phyloP scores from a whole-genome alignment of 805 yeast species.

The Candida manassasensis region DNA sequence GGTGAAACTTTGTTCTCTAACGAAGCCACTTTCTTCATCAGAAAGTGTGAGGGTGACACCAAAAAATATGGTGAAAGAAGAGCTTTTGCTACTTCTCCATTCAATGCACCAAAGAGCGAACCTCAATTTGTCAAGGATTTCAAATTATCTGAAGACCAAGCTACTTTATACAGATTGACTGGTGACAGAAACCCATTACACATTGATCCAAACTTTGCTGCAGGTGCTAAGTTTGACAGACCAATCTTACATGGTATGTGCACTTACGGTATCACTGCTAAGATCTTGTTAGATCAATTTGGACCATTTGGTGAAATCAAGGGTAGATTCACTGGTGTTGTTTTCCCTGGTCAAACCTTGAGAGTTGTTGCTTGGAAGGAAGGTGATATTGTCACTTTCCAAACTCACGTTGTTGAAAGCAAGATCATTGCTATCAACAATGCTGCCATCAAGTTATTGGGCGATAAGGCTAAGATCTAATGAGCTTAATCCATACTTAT shows the following conservation, averaged over 20 bases:
- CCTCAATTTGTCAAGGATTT: slow-evolving; percentile 66
- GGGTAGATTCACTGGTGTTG: slow-evolving; percentile 86
- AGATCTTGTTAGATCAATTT: slow-evolving; percentile 69
- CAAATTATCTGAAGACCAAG: slow-evolving; percentile 65
- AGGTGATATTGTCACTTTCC: slow-evolving; percentile 69
- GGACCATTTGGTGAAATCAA: slow-evolving; percentile 83
- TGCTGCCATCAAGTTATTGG: slow-evolving; percentile 68
- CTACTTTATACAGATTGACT: slow-evolving; percentile 83
- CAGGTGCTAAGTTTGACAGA: slow-evolving; percentile 73
- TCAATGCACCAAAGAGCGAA: slow-evolving; percentile 53
- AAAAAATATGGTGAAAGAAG: slow-evolving; percentile 45
- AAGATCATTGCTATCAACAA: slow-evolving; percentile 73
- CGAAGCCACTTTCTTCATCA: slow-evolving; percentile 79
- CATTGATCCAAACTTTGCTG: slow-evolving; percentile 87
- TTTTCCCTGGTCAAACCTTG: slow-evolving; percentile 91
- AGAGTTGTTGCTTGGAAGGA: slow-evolving; percentile 80
- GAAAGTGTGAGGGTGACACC: slow-evolving; percentile 63
- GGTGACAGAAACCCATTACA: slow-evolving; percentile 96
- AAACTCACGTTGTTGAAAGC: slow-evolving; percentile 76
- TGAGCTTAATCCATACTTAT: background rate
- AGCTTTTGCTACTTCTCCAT: slow-evolving; percentile 57
- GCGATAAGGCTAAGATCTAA: slow-evolving; percentile 38
- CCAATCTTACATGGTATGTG: slow-evolving; percentile 95
- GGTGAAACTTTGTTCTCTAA: slow-evolving; percentile 73
- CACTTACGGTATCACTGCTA: slow-evolving; percentile 76